Evolutionary conservation across 192 early-diverging fungal genomes (phyloP).

Genomic region (Gonapodya prolifera): DNA sequence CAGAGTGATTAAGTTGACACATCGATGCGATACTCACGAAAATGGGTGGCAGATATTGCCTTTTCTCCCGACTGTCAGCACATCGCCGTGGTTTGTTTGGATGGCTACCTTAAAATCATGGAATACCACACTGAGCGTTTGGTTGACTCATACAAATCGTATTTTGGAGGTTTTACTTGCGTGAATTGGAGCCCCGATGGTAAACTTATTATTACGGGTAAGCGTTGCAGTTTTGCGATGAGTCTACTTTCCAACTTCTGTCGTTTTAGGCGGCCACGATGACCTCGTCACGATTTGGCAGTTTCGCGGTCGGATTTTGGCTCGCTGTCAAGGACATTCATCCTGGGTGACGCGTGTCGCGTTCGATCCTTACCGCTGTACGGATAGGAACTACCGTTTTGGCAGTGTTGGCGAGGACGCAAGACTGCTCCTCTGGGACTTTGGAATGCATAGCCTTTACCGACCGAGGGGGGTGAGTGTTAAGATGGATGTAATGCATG

Average conservation of each 20-base stretch:
- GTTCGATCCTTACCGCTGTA: slow-evolving; percentile 73
- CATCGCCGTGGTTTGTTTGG: slow-evolving; percentile 65
- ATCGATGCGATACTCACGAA: not conserved
- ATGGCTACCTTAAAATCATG: slow-evolving; percentile 65
- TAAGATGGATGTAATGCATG: not conserved
- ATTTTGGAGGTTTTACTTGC: slow-evolving; percentile 80
- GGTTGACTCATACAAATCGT: slow-evolving; percentile 61
- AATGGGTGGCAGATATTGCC: slow-evolving; percentile 34
- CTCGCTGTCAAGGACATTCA: slow-evolving; percentile 79
- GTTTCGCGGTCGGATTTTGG: slow-evolving; percentile 64
- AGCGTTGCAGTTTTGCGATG: slow-evolving; percentile 4
- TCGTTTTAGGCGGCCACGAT: slow-evolving; percentile 67
- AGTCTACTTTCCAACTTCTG: not conserved
- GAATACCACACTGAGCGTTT: slow-evolving; percentile 60
- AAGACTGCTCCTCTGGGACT: slow-evolving; percentile 84
- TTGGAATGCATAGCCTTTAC: slow-evolving; percentile 62
- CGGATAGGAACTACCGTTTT: slow-evolving; percentile 70
- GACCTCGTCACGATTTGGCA: slow-evolving; percentile 84
- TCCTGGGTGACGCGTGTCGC: slow-evolving; percentile 77
- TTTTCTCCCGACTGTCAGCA: slow-evolving; percentile 77
- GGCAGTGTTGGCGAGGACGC: slow-evolving; percentile 85
- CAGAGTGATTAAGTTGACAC: not conserved
- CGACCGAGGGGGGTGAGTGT: slow-evolving; percentile 41
- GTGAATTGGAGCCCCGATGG: slow-evolving; percentile 86
- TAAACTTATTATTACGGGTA: slow-evolving; percentile 38